Conservation (phyloP, 2,329 filamentous ascomycete species). For the Arthrobotrys pseudoclavata region DNA sequence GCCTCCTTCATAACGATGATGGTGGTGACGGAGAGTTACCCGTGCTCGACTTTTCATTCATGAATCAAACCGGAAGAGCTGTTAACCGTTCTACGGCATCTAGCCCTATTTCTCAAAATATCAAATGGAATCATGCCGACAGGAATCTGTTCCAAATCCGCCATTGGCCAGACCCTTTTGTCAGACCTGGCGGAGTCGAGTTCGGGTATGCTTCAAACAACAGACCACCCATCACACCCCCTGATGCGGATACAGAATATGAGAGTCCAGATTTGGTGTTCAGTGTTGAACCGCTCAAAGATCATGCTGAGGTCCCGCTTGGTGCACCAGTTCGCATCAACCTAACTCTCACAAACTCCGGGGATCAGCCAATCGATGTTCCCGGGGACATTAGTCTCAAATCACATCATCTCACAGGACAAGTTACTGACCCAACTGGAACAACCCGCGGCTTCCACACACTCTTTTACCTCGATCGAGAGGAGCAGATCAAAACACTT, state of each 20-base stretch:
- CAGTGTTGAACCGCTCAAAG: conserved; percentile 7
- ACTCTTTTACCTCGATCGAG: conserved; percentile 30
- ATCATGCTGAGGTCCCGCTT: conserved; percentile 18
- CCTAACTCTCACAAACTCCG: conserved; percentile 8
- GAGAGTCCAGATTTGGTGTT: conserved; percentile 22
- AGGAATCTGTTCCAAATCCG: conserved; percentile 34
- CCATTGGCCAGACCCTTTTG: conserved; percentile 32
- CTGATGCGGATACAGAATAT: conserved; percentile 19
- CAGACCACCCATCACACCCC: conserved; percentile 3
- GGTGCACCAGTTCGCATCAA: conserved; percentile 29
- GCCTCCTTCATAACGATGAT: conserved; percentile 34
- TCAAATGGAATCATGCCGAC: conserved; percentile 36
- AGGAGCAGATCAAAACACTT: conserved; percentile 2
- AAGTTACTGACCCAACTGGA: conserved; percentile 18
- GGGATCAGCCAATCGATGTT: conserved; percentile 1
- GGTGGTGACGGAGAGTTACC: conserved; percentile 15
- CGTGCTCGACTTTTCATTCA: conserved; percentile 16
- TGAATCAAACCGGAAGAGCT: conserved; percentile 27
- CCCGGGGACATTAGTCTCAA: conserved; percentile 31
- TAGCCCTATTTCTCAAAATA: neutral
- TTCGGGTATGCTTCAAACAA: conserved; percentile 11
- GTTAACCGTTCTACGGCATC: neutral
- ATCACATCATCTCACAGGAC: conserved; percentile 2
- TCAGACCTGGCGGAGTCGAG: conserved; percentile 30
- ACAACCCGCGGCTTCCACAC: conserved; percentile 8